phyloP scores from a whole-genome alignment of 2,329 filamentous ascomycete genomes.

The Paecilomyces dactylethromorphus region DNA sequence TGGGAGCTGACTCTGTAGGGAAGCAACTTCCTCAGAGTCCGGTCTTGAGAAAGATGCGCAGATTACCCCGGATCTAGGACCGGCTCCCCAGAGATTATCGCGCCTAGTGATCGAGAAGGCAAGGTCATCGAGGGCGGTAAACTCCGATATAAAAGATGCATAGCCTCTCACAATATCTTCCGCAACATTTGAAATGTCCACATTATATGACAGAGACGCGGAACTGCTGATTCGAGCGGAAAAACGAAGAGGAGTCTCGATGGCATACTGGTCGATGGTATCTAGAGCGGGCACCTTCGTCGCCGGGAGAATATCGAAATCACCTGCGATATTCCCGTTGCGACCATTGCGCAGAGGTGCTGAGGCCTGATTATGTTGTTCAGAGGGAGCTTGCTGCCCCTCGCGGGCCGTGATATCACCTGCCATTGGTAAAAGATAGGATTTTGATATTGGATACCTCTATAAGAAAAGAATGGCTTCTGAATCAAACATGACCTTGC shows the following conservation, averaged over 20 bases:
- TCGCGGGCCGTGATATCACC: slow-evolving; percentile 1
- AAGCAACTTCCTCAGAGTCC: background rate
- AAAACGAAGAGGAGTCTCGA: slow-evolving; percentile 3
- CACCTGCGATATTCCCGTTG: background rate
- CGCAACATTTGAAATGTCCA: slow-evolving; percentile 6
- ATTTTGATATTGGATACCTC: background rate
- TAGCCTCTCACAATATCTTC: slow-evolving; percentile 15
- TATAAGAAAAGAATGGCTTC: background rate
- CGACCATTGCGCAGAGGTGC: background rate
- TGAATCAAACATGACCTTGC: background rate
- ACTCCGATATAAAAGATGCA: slow-evolving; percentile 16
- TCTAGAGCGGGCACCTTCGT: slow-evolving; percentile 21
- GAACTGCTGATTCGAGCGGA: slow-evolving; percentile 6
- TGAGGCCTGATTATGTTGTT: background rate
- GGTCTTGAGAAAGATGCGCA: slow-evolving; percentile 8
- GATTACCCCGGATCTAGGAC: slow-evolving; percentile 4
- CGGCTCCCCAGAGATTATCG: slow-evolving; percentile 5
- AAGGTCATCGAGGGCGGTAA: slow-evolving; percentile 20
- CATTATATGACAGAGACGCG: slow-evolving; percentile 7
- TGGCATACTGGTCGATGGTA: slow-evolving; percentile 17
- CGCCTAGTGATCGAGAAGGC: slow-evolving; percentile 12
- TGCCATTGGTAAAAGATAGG: background rate
- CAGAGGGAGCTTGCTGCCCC: slow-evolving; percentile 6
- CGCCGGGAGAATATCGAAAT: slow-evolving; percentile 7
- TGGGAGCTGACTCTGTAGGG: background rate